A percentile compares a stretch with the other conserved stretches of the same genome.
phyloP scores from a whole-genome alignment of 345 rosid genomes.

The Erysimum cheiranthoides region DNA sequence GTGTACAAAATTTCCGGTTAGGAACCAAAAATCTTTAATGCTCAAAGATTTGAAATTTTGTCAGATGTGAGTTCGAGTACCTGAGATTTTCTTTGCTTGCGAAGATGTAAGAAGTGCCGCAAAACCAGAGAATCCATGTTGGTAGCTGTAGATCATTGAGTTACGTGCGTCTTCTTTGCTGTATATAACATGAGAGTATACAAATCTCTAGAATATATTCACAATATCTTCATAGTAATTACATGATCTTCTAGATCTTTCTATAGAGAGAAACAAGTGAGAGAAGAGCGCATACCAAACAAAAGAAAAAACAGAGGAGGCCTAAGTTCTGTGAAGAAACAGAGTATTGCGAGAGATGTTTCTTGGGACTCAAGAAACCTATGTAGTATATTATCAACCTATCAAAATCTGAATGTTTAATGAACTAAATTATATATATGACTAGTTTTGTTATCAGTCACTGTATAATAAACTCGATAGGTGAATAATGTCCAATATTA shows the following conservation, averaged over 20 bases:
- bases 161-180: conserved; percentile 48
- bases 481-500: not conserved
- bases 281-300: not conserved
- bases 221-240: too few relatives aligned
- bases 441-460: not conserved
- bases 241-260: too few relatives aligned
- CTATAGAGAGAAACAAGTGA: not conserved
- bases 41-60: not conserved
- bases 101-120: conserved; percentile 43
- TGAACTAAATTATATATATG: not conserved
- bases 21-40: too few relatives aligned
- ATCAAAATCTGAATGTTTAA: not conserved
- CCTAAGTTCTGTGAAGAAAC: conserved; percentile 3
- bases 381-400: not conserved
- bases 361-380: conserved; percentile 21
- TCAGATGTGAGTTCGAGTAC: conserved; percentile 44
- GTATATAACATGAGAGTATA: not conserved
- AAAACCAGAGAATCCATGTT: conserved; percentile 59
- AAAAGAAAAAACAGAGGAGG: conserved; percentile 13
- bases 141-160: conserved; percentile 58
- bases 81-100: too few relatives aligned
- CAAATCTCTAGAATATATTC: too few relatives aligned
- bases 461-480: not conserved
- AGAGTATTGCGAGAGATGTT: not conserved
- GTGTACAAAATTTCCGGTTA: too few relatives aligned